Conservation (phyloP, 192 early-diverging fungal genomes). For the Phycomyces blakesleeanus region DNA sequence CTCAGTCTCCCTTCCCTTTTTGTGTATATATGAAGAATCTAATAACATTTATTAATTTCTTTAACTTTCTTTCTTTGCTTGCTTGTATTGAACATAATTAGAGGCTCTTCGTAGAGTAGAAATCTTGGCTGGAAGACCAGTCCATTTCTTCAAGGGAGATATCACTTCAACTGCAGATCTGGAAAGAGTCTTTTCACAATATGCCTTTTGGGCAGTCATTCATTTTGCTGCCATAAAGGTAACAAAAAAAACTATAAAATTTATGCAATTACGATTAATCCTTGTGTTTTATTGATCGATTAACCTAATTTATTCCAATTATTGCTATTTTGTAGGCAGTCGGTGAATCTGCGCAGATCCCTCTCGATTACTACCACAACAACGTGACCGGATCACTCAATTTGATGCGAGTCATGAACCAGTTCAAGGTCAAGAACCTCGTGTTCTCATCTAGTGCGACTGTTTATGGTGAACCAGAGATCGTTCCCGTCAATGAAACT, state of each 20-base stretch:
- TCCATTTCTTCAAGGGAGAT: conserved; percentile 76
- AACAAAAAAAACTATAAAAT: too few relatives aligned
- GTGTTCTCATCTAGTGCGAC: conserved; percentile 95
- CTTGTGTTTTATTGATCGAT: too few relatives aligned
- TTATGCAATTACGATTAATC: too few relatives aligned
- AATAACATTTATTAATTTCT: background rate
- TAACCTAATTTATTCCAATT: too few relatives aligned
- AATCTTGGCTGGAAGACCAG: conserved; percentile 50
- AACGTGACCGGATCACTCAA: conserved; percentile 88
- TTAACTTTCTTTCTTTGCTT: too few relatives aligned
- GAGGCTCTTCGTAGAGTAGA: conserved; percentile 66
- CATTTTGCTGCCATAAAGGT: conserved; percentile 86
- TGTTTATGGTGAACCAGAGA: conserved; percentile 79
- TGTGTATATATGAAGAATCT: too few relatives aligned
- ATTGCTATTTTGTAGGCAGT: conserved; percentile 49
- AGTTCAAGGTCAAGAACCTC: conserved; percentile 79
- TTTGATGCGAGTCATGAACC: conserved; percentile 80
- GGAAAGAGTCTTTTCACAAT: conserved; percentile 65
- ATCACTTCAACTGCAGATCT: conserved; percentile 67
- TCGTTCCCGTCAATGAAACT: conserved; percentile 66
- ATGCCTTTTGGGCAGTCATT: conserved; percentile 66
- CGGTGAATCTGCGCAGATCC: conserved; percentile 73
- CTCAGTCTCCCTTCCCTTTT: too few relatives aligned
- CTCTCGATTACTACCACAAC: conserved; percentile 90
- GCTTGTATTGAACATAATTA: too few relatives aligned